These are phyloP conservation scores for Yamadazyma ubonensis DNA, from an alignment of 805 yeast genomes.

Conservation along the genomic window DNA sequence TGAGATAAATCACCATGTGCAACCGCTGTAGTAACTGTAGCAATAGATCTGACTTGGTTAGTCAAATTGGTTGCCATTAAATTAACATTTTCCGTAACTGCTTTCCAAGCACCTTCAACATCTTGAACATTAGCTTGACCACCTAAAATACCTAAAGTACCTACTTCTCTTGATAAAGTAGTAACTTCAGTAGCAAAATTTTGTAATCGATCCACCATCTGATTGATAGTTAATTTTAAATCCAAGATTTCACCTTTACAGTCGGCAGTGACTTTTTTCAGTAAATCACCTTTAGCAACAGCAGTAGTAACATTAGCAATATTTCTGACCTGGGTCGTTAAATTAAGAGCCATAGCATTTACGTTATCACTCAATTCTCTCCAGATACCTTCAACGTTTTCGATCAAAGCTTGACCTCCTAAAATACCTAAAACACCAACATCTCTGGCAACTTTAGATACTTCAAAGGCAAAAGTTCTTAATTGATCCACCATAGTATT, in stretches of 20 bases:
- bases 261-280: conserved; percentile 82
- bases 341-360: conserved; percentile 85
- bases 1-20: conserved; percentile 87
- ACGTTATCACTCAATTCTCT: conserved; percentile 82
- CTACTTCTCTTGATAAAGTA: conserved; percentile 47
- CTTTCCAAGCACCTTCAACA: conserved; percentile 53
- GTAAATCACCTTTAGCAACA: conserved; percentile 78
- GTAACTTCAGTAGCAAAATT: conserved; percentile 48
- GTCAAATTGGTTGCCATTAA: conserved; percentile 50
- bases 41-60: conserved; percentile 84
- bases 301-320: conserved; percentile 88
- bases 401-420: conserved; percentile 84
- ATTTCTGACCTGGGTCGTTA: conserved; percentile 85
- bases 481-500: conserved; percentile 88
- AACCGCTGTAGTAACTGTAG: conserved; percentile 88
- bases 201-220: conserved; percentile 52
- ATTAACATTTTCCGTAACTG: conserved; percentile 48
- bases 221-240: conserved; percentile 48
- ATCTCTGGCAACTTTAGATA: conserved; percentile 82
- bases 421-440: conserved; percentile 87
- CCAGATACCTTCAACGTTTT: conserved; percentile 85
- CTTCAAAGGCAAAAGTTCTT: conserved; percentile 80
- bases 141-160: conserved; percentile 47
- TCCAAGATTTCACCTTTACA: conserved; percentile 63
- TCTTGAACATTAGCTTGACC: conserved; percentile 53